Conservation (phyloP, 1,139 yeast species). For the Casaregolazyma lundiana region DNA sequence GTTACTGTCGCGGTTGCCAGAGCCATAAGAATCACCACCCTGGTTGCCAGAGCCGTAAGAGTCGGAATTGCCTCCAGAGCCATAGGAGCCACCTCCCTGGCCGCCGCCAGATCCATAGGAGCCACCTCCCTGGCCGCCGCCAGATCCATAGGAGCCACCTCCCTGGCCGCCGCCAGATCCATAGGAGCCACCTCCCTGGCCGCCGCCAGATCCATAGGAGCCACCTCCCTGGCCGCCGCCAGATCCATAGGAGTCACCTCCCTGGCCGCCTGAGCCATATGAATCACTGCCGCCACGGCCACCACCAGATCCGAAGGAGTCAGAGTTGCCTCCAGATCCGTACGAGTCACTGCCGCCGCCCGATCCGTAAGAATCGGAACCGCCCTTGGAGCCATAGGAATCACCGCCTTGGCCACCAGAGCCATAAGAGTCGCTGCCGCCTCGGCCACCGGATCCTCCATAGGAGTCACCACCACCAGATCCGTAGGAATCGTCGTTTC, state of each 20-base stretch:
- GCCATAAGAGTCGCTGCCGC: conserved; percentile 12
- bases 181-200: conserved; percentile 20
- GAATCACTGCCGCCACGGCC: conserved; percentile 15
- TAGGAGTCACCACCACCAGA: conserved; percentile 17
- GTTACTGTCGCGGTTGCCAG: conserved; percentile 15
- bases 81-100: conserved; percentile 21
- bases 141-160: conserved; percentile 21
- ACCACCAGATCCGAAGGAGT: conserved; percentile 22
- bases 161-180: conserved; percentile 19
- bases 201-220: conserved; percentile 19
- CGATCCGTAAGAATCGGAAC: conserved; percentile 19
- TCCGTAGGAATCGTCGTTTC: conserved; percentile 19
- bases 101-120: conserved; percentile 21
- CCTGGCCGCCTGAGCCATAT: conserved; percentile 21
- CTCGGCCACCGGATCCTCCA: conserved; percentile 20
- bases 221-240: conserved; percentile 15
- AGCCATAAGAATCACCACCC: conserved; percentile 21
- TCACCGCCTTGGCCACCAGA: conserved; percentile 16
- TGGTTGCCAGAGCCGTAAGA: conserved; percentile 18
- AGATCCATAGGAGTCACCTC: conserved; percentile 28
- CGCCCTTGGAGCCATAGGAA: conserved; percentile 26
- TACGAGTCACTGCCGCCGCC: conserved; percentile 22
- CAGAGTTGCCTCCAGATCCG: conserved; percentile 18
- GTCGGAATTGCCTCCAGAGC: conserved; percentile 19
- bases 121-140: conserved; percentile 13